Evolutionary conservation across 805 yeast species (phyloP).

Genomic region (Yamadazyma tumulicola): DNA sequence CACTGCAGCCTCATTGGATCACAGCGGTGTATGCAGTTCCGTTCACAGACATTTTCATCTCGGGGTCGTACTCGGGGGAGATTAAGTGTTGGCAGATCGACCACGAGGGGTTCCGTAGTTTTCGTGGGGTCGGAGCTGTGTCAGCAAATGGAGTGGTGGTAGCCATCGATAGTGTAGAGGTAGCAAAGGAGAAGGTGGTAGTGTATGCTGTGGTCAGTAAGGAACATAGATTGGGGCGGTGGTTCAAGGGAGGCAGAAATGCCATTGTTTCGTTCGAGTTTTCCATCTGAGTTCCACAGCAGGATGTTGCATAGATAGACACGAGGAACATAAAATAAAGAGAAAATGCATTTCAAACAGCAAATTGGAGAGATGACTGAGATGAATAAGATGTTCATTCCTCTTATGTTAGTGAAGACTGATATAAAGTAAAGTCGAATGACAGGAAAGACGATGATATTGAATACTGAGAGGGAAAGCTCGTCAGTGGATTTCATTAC

Average conservation of each 20-base stretch:
- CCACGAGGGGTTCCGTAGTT: constrained; percentile 54
- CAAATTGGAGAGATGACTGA: no score
- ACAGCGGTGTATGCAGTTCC: constrained; percentile 82
- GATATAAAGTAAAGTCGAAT: no score
- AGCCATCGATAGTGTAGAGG: constrained; percentile 54
- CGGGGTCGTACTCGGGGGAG: constrained; percentile 86
- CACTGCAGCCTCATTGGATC: constrained; percentile 78
- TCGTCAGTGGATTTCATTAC: no score
- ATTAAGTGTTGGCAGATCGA: constrained; percentile 76
- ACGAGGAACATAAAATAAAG: no score
- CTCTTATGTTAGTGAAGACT: no score
- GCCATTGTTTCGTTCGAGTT: constrained; percentile 48
- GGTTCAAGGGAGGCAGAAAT: constrained; percentile 71
- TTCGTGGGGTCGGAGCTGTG: constrained; percentile 54
- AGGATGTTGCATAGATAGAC: no score
- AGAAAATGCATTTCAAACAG: no score
- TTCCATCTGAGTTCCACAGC: constrained; percentile 19
- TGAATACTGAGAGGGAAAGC: no score
- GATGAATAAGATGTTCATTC: no score
- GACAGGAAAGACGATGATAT: no score
- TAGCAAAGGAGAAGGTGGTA: constrained; percentile 48
- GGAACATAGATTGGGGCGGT: constrained; percentile 87
- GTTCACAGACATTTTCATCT: constrained; percentile 74
- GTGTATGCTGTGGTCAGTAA: constrained; percentile 66
- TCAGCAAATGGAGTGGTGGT: constrained; percentile 71